Evolutionary conservation across 805 yeast genomes (phyloP).

Genomic region (Metschnikowia vanudenii): DNA sequence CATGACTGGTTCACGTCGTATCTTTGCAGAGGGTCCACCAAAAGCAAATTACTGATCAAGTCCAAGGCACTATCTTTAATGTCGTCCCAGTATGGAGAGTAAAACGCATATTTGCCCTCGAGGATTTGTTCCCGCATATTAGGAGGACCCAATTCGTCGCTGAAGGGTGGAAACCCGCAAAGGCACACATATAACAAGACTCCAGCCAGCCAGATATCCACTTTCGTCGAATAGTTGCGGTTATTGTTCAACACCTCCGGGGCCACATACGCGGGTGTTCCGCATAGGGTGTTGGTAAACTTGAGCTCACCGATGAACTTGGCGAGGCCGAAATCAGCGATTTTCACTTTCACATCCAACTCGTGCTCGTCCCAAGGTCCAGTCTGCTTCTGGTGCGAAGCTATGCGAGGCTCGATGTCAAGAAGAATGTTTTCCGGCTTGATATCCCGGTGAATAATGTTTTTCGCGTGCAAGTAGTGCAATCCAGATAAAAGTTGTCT

Average conservation of each 20-base stretch:
- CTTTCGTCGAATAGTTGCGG: constrained; percentile 63
- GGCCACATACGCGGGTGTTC: constrained; percentile 86
- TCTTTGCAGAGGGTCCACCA: constrained; percentile 50
- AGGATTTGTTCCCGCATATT: constrained; percentile 72
- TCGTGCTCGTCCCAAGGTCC: constrained; percentile 65
- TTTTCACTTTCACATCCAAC: constrained; percentile 62
- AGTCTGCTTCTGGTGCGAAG: constrained; percentile 29
- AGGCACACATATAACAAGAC: constrained; percentile 74
- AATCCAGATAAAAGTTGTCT: constrained; percentile 44
- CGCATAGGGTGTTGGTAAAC: constrained; percentile 77
- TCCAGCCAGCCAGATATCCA: constrained; percentile 82
- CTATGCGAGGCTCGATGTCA: constrained; percentile 48
- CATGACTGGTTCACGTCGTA: constrained; percentile 39
- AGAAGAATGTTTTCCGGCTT: constrained; percentile 46
- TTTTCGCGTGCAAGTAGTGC: constrained; percentile 37
- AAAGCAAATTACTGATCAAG: constrained; percentile 58
- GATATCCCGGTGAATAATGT: constrained; percentile 46
- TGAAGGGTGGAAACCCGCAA: constrained; percentile 84
- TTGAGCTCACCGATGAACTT: constrained; percentile 68
- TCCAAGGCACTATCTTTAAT: constrained; percentile 65
- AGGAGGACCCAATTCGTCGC: constrained; percentile 80
- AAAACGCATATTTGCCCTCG: constrained; percentile 66
- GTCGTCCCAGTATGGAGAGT: constrained; percentile 77
- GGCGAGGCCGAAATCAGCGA: constrained; percentile 80
- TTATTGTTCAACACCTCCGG: constrained; percentile 68